These are phyloP conservation scores for Penicillium bialowiezense DNA, from an alignment of 495 filamentous ascomycete species.

Conservation along the genomic window DNA sequence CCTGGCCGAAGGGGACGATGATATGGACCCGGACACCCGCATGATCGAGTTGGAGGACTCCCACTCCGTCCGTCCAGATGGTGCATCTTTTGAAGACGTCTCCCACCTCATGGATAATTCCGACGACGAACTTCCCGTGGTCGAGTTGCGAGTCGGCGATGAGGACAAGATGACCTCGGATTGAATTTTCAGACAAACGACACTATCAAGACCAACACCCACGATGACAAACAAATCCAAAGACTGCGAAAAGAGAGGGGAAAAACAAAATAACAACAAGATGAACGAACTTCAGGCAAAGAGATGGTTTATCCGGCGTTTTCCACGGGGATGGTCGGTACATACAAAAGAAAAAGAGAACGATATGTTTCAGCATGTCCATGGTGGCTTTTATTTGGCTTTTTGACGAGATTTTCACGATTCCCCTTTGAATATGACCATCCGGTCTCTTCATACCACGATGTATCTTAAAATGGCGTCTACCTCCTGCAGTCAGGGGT, in stretches of 20 bases:
- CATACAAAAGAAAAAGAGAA: not conserved
- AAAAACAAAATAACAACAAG: not conserved
- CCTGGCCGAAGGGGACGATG: constrained; percentile 41
- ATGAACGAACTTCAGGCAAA: too few species aligned
- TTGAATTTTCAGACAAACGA: constrained; percentile 5
- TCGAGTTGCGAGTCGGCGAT: constrained; percentile 43
- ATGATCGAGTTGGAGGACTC: constrained; percentile 31
- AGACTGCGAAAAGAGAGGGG: not conserved
- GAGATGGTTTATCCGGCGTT: constrained; percentile 1
- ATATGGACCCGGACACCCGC: constrained; percentile 36
- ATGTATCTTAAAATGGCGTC: not conserved
- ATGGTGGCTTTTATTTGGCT: not conserved
- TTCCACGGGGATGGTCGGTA: not conserved
- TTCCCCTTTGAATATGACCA: not conserved
- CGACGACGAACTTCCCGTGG: constrained; percentile 44
- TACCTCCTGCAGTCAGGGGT: not conserved
- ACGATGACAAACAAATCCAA: not conserved
- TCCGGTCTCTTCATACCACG: not conserved
- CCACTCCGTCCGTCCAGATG: constrained; percentile 18
- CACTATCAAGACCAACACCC: too few species aligned
- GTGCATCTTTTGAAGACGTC: constrained; percentile 36
- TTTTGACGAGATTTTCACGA: not conserved
- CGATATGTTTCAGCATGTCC: not conserved
- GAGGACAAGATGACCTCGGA: constrained; percentile 33
- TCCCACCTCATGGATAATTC: constrained; percentile 32